Conservation (phyloP, 352 stramenopile genomes). For the Phytopythium cucurbitacearum region DNA sequence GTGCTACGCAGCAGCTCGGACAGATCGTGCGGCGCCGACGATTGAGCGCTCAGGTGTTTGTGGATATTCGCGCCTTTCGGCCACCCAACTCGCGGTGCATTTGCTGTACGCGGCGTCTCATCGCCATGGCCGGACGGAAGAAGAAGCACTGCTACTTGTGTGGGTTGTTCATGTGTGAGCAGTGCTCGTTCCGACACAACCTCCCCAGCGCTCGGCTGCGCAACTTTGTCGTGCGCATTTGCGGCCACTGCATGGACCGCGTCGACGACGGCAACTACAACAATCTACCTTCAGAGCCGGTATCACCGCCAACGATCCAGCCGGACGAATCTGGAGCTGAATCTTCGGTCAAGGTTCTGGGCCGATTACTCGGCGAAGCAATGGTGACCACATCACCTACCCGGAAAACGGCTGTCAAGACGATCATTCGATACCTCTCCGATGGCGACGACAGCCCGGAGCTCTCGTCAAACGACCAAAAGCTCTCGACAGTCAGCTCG, state of each 20-base stretch:
- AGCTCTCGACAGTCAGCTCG: neutral
- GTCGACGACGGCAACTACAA: constrained; percentile 55
- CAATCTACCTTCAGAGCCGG: constrained; percentile 16
- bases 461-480: neutral
- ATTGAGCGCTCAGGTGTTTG: constrained; percentile 27
- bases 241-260: constrained; percentile 43
- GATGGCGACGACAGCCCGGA: constrained; percentile 12
- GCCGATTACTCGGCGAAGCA: constrained; percentile 34
- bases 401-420: constrained; percentile 31
- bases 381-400: constrained; percentile 29
- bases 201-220: constrained; percentile 17
- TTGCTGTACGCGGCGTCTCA: constrained; percentile 20
- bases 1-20: constrained; percentile 25
- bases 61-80: constrained; percentile 17
- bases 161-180: constrained; percentile 50
- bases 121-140: constrained; percentile 10
- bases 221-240: constrained; percentile 33
- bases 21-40: constrained; percentile 25
- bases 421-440: constrained; percentile 49
- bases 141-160: constrained; percentile 58
- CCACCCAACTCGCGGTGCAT: constrained; percentile 26
- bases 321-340: constrained; percentile 14
- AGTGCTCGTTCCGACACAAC: constrained; percentile 35
- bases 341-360: constrained; percentile 23
- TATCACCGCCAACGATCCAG: constrained; percentile 19